Evolutionary conservation across 2,329 filamentous ascomycete genomes (phyloP), one percentile per base, ranked within the genome.

Genomic region (Blumeria graminis): DNA sequence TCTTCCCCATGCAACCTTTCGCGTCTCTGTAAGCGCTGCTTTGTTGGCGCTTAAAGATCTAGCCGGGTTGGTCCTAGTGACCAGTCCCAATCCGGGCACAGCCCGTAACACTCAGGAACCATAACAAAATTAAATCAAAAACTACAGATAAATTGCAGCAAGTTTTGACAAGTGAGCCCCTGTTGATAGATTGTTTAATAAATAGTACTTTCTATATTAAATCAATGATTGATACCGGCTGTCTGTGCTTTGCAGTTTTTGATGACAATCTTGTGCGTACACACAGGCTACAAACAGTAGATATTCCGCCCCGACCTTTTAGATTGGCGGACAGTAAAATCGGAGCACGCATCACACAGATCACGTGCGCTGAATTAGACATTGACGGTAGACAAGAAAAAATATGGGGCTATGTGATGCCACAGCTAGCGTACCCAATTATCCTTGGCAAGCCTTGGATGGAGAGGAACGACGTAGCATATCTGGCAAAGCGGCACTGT

Each of bases 181-280:
- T 52, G 18, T 36, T 52, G 22, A 28, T 52, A 9, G 45, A 48
- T 10, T 48, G 45, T 22, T n/a, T 48, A 48, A 48, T 28, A 22
- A 48, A 48, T 48, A 28, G 45, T 48, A 22, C 45, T 10, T 48
- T 13, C 14, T 48, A 22, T 48, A 28, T 48, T 32, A 48, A 32
- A 13, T 16, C 4, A 48, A 53, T 53, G 51, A 38, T 53, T 38
- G 33, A 53, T 16, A 53, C 34, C n/a, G 51, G 34, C 51, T 53
- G 34, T 39, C 10, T 53, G 14, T 52, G 45, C 18, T 48, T 48
- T 48, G 18, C 14, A 38, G 51, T 53, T n/a, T 18, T 53, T 14
- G 34, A 53, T 53, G 51, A 53, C 6, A 53, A 18, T 36, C 51
- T 53, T 53, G 50, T 53, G 50, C 33, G 33, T 35, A 53, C 13